phyloP scores from a whole-genome alignment of 345 rosid species.

The Angophora floribunda region DNA sequence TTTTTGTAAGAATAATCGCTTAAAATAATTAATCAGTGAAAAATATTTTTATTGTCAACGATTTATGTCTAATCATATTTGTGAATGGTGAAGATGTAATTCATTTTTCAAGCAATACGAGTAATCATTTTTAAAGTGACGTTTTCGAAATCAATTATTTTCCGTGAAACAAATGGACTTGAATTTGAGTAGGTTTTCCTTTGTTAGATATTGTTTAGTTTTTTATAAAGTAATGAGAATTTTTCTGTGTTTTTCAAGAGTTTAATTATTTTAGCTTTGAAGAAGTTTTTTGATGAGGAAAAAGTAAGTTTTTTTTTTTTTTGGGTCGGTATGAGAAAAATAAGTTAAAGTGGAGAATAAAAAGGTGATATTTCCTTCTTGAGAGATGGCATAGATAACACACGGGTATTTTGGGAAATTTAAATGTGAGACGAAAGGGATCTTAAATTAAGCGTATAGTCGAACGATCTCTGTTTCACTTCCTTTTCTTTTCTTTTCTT shows the following conservation, averaged over 20 bases:
- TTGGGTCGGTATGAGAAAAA: not conserved
- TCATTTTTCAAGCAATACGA: not conserved
- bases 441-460: not conserved
- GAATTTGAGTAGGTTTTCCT: not conserved
- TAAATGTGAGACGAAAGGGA: not conserved
- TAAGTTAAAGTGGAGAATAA: not conserved
- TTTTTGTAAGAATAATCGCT: not conserved
- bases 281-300: not conserved
- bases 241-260: not conserved
- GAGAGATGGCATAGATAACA: not conserved
- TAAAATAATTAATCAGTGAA: not conserved
- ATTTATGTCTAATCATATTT: accelerated
- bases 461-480: not conserved
- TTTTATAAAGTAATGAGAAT: not conserved
- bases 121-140: accelerated
- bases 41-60: not conserved
- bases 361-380: not conserved
- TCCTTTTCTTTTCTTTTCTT: not conserved
- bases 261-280: not conserved
- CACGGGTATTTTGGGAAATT: not conserved
- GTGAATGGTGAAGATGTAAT: not conserved
- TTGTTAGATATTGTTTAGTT: not conserved
- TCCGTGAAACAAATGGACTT: accelerated
- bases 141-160: not conserved
- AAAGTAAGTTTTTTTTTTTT: not conserved